Conservation (phyloP, 257 asterid species). For the Asclepias syriaca region DNA sequence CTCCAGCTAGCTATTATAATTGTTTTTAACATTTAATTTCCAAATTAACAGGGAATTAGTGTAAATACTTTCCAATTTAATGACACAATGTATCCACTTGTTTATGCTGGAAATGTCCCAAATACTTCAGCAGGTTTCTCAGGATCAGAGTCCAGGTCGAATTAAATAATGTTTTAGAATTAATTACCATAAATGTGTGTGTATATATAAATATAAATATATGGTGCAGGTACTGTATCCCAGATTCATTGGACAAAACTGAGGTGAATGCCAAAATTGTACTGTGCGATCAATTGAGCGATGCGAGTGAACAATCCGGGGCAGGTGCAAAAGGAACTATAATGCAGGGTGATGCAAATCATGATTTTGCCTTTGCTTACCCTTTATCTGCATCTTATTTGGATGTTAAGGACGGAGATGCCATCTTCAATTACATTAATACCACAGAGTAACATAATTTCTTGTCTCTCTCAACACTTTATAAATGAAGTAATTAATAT, state of each 20-base stretch:
- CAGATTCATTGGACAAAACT: constrained; percentile 31
- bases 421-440: constrained; percentile 34
- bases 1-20: no score
- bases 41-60: constrained; percentile 42
- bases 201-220: constrained; percentile 14
- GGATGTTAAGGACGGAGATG: constrained; percentile 27
- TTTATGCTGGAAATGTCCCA: constrained; percentile 74
- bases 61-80: constrained; percentile 52
- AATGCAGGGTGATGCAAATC: constrained; percentile 27
- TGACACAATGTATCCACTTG: constrained; percentile 42
- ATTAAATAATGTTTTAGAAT: no score
- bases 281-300: constrained; percentile 35
- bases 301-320: constrained; percentile 13
- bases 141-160: constrained; percentile 30
- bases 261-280: constrained; percentile 42
- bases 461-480: no score
- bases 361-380: constrained; percentile 41
- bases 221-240: constrained; percentile 33
- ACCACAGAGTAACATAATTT: constrained; percentile 26
- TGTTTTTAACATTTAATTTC: background rate
- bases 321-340: constrained; percentile 51
- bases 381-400: constrained; percentile 48
- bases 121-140: constrained; percentile 31
- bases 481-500: no score
- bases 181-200: no score